phyloP scores from a whole-genome alignment of 805 yeast genomes.

The Pichia phayaonensis region DNA sequence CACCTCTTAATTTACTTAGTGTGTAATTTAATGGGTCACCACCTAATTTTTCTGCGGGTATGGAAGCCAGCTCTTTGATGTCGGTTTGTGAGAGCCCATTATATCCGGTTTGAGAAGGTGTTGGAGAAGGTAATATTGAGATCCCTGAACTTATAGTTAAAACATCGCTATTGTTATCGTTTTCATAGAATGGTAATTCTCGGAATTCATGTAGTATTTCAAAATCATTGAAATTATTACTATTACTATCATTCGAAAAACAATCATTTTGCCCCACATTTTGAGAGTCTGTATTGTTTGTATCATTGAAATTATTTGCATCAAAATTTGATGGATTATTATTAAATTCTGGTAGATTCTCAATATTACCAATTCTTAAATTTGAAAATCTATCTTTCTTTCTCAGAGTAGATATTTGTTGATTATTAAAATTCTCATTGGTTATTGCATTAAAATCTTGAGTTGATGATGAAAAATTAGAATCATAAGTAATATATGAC shows the following conservation, averaged over 20 bases:
- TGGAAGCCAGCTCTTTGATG: constrained; percentile 70
- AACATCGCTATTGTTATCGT: constrained; percentile 10
- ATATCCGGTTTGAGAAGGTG: constrained; percentile 30
- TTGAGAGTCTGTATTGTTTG: not conserved
- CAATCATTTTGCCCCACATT: too few species aligned
- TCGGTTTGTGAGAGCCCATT: constrained; percentile 48
- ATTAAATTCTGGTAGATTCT: not conserved
- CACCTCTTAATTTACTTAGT: constrained; percentile 72
- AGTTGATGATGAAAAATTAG: constrained; percentile 35
- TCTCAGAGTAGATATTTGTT: constrained; percentile 19
- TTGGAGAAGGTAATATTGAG: constrained; percentile 28
- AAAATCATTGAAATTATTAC: not conserved
- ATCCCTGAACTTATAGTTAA: constrained; percentile 10
- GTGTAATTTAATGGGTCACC: constrained; percentile 73
- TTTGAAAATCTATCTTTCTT: constrained; percentile 46
- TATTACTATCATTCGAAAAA: not conserved
- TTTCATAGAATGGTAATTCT: constrained; percentile 7
- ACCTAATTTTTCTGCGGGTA: constrained; percentile 69
- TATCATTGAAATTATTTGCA: not conserved
- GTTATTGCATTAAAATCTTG: constrained; percentile 12
- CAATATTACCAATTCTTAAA: constrained; percentile 29
- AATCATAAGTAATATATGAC: constrained; percentile 56
- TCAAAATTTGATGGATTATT: not conserved
- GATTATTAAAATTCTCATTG: constrained; percentile 10
- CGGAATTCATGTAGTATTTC: not conserved